Base-by-base conservation (phyloP, 129 eudicot species). In the Glebionis coronaria region DNA sequence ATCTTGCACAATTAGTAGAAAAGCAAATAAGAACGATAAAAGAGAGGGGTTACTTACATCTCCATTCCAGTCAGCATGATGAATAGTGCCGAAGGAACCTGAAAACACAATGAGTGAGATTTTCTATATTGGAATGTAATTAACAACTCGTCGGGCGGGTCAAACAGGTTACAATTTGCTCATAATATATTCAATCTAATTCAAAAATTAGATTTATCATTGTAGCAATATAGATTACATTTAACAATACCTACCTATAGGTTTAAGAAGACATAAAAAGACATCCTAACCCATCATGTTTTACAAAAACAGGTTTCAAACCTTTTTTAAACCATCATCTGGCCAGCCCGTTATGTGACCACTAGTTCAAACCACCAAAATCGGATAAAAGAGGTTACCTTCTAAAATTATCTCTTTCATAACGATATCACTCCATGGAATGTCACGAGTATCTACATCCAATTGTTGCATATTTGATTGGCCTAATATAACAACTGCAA, bases 61-160 rank as follows among this genome's bases (percentile, higher is more conserved):
- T 28, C 96, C 96, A 85, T 92, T 82, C 98, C 98, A 92, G 50
- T n/a, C n/a, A n/a, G n/a, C n/a, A n/a, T n/a, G n/a, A n/a, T n/a
- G n/a, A n/a, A n/a, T n/a, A n/a, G n/a, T 85, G 64, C 98, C 98
- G 80, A 88, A 92, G 62, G 98, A 92, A 65, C 98, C 98, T 88
- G 90, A 63, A 67, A 76, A 67, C 25, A 46, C 29, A 75, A 54
- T 23, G 14, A 66, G 69, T 31, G 55, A 68, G n/a, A n/a, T 49
- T 25, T 16, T 38, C 44, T 45, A 15, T 52, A 35, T 62, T 66
- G n/a, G 50, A 57, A 61, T 57, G 58, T 67, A 1, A 51, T 15
- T 18, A 4, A 38, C 1, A 54, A 55, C 10, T 42, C 44, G 12
- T 68, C 10, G 14, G 20, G 25, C 11, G 40, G 54, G 44, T 52